phyloP scores from a whole-genome alignment of 2,329 filamentous ascomycete species.

The Talaromyces piceae region DNA sequence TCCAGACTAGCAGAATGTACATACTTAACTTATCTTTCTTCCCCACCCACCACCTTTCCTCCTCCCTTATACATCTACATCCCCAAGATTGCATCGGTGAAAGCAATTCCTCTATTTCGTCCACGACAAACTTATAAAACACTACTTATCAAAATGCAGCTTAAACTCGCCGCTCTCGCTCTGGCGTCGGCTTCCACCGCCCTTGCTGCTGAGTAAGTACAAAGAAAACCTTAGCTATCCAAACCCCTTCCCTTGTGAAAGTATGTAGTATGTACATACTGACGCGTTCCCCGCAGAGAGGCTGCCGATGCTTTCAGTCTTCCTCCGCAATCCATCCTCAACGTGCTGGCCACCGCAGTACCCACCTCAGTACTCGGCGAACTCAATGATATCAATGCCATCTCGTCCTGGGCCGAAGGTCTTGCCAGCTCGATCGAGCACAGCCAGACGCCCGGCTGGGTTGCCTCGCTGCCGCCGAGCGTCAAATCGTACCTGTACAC shows the following conservation, averaged over 20 bases:
- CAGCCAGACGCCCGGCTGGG: constrained; percentile 4
- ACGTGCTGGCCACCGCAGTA: constrained; percentile 9
- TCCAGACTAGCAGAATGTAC: too few relatives aligned
- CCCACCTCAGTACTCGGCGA: constrained; percentile 4
- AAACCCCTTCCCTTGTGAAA: not conserved
- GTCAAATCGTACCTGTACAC: constrained; percentile 6
- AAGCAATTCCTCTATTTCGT: not conserved
- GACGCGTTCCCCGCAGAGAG: not conserved
- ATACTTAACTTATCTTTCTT: too few relatives aligned
- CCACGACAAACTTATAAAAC: too few relatives aligned
- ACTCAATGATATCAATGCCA: not conserved
- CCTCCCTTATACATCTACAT: not conserved
- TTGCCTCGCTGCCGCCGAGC: constrained; percentile 3
- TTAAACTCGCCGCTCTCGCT: constrained; percentile 4
- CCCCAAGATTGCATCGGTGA: not conserved
- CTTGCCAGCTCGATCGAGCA: constrained; percentile 2
- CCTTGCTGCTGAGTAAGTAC: not conserved
- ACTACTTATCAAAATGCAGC: constrained; percentile 2
- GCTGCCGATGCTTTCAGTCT: not conserved
- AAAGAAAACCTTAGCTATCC: too few relatives aligned
- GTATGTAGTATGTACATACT: too few relatives aligned
- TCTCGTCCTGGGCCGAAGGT: not conserved
- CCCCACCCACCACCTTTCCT: too few relatives aligned
- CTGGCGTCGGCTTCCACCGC: constrained; percentile 1
- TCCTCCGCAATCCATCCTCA: constrained; percentile 8